Evolutionary conservation across 257 asterid genomes (phyloP).

Genomic region (Mentha longifolia): DNA sequence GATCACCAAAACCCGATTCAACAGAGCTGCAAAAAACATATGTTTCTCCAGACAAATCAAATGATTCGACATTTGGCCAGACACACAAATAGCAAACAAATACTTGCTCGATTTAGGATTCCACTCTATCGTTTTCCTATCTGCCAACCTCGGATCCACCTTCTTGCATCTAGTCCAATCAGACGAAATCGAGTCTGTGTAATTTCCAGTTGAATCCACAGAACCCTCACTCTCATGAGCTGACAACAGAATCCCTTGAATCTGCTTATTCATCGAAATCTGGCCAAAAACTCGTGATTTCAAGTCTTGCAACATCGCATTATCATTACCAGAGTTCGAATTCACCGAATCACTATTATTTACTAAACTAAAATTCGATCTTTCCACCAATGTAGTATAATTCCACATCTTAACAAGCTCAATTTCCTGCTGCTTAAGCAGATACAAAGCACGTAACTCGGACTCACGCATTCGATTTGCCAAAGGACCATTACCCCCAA

Average conservation of each 20-base stretch:
- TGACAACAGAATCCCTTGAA: constrained; percentile 71
- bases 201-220: constrained; percentile 45
- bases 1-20: constrained; percentile 76
- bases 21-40: constrained; percentile 89
- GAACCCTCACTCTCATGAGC: constrained; percentile 55
- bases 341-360: constrained; percentile 32
- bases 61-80: constrained; percentile 98
- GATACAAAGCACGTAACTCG: constrained; percentile 68
- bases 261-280: constrained; percentile 72
- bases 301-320: constrained; percentile 46
- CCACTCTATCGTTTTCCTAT: constrained; percentile 81
- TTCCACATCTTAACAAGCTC: constrained; percentile 78
- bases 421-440: constrained; percentile 77
- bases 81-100: constrained; percentile 82
- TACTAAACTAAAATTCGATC: constrained; percentile 34
- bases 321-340: constrained; percentile 33
- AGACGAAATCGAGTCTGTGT: constrained; percentile 48
- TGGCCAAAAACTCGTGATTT: constrained; percentile 62
- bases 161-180: constrained; percentile 63
- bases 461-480: constrained; percentile 81
- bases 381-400: constrained; percentile 45
- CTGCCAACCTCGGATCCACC: constrained; percentile 66
- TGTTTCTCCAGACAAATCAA: constrained; percentile 97
- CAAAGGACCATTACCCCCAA: constrained; percentile 37
- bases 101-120: constrained; percentile 76